A percentile compares a stretch with the other conserved stretches of the same genome.
Conservation (phyloP, 2,329 filamentous ascomycete genomes). For the Ophidiomyces ophidiicola region DNA sequence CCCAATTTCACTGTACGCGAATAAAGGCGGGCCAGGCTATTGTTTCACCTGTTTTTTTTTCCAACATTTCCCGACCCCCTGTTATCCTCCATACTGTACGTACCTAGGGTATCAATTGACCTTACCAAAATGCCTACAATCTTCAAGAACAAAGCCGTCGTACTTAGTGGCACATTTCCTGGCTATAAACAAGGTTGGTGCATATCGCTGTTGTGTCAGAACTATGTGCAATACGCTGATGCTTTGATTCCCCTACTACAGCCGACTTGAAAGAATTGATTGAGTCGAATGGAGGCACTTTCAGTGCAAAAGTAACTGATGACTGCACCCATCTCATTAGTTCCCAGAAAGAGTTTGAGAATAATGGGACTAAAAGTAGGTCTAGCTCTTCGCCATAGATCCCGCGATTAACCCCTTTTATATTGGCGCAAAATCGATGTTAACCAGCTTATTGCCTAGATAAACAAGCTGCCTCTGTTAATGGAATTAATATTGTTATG, state of each 20-base stretch:
- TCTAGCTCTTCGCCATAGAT: constrained; percentile 10
- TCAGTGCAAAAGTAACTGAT: constrained; percentile 22
- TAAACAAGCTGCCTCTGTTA: constrained; percentile 32
- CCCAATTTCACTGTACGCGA: no score
- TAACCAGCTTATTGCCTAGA: no score
- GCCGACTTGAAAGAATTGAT: constrained; percentile 25
- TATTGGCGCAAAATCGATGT: no score
- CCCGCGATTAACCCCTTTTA: no score
- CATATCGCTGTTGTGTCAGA: constrained; percentile 6
- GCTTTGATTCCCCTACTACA: constrained; percentile 11
- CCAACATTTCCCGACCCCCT: no score
- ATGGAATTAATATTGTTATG: constrained; percentile 42
- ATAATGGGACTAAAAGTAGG: constrained; percentile 27
- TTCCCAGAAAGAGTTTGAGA: constrained; percentile 28
- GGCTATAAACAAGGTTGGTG: constrained; percentile 39
- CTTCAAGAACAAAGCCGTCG: constrained; percentile 34
- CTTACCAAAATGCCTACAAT: constrained; percentile 18
- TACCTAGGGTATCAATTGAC: neutral
- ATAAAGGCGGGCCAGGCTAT: no score
- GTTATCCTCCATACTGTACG: no score
- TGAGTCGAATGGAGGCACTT: constrained; percentile 26
- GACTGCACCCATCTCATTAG: constrained; percentile 31
- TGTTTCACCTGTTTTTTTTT: no score
- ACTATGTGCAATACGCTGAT: neutral
- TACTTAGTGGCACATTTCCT: constrained; percentile 50